These are phyloP conservation scores for Cystobasidiaceae sp. DNA, from an alignment of 1,284 basidiomycete genomes.

Conservation along the genomic window DNA sequence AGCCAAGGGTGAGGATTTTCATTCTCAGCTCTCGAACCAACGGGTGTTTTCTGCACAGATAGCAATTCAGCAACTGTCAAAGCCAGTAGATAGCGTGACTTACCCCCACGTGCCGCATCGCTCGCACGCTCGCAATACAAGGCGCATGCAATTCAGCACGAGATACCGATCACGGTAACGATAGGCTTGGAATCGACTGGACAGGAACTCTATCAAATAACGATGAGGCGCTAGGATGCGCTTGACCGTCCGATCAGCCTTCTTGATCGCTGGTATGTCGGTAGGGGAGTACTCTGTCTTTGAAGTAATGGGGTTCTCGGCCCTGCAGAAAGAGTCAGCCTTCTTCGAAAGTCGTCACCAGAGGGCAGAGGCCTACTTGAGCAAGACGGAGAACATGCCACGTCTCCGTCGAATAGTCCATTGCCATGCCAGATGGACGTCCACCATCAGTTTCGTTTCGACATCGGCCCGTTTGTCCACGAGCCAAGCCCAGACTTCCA, in stretches of 20 bases:
- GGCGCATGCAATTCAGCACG: constrained; percentile 75
- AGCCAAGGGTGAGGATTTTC: constrained; percentile 83
- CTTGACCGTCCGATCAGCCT: constrained; percentile 63
- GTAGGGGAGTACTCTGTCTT: constrained; percentile 87
- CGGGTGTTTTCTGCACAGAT: constrained; percentile 68
- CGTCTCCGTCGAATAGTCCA: constrained; percentile 68
- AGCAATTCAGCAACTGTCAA: background rate
- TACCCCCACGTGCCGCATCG: constrained; percentile 70
- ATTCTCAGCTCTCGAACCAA: constrained; percentile 84
- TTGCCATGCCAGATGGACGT: constrained; percentile 82
- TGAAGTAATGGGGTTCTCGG: constrained; percentile 77
- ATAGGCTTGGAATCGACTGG: constrained; percentile 88
- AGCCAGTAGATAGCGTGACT: constrained; percentile 29
- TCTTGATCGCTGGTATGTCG: constrained; percentile 76
- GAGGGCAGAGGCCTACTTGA: constrained; percentile 60
- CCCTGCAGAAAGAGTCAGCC: constrained; percentile 52
- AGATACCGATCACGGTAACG: constrained; percentile 79
- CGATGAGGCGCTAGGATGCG: constrained; percentile 76
- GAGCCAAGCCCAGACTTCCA: constrained; percentile 96
- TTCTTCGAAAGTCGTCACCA: background rate
- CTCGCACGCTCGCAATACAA: constrained; percentile 70
- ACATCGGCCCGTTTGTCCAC: constrained; percentile 77
- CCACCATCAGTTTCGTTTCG: constrained; percentile 71
- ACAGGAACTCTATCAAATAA: constrained; percentile 79
- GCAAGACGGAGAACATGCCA: constrained; percentile 72